Conservation (phyloP, 169 alveolate genomes). For the Plasmodium vinckei region DNA sequence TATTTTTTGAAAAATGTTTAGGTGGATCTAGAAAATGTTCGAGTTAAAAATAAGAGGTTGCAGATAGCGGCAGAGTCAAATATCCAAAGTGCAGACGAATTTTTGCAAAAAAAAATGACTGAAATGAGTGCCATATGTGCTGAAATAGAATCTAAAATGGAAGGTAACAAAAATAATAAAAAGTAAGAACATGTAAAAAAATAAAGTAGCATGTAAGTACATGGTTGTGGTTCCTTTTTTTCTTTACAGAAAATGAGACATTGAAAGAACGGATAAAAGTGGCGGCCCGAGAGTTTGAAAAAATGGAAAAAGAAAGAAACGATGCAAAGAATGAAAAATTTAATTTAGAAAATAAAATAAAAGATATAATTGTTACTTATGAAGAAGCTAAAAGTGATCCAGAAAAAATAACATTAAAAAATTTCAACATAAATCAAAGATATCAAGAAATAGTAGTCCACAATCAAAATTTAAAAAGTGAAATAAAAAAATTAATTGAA, state of each 20-base stretch:
- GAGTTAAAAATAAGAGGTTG: constrained; percentile 43
- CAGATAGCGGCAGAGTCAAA: constrained; percentile 62
- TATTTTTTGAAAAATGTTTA: neutral
- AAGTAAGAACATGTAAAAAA: neutral
- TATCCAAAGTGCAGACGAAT: constrained; percentile 57
- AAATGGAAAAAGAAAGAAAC: constrained; percentile 9
- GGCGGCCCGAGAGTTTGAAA: constrained; percentile 21
- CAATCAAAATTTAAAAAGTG: constrained; percentile 33
- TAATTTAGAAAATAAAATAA: constrained; percentile 25
- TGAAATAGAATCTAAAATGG: constrained; percentile 36
- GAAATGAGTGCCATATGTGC: constrained; percentile 29
- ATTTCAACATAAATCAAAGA: constrained; percentile 54
- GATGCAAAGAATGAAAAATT: constrained; percentile 22
- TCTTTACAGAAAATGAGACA: neutral
- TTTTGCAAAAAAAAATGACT: constrained; percentile 37
- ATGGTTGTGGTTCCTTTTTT: no score
- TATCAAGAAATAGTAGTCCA: constrained; percentile 48
- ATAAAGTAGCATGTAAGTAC: neutral
- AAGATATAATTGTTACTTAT: constrained; percentile 44
- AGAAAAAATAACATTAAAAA: constrained; percentile 39
- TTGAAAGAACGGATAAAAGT: constrained; percentile 25
- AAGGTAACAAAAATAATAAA: constrained; percentile 11
- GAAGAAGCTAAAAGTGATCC: constrained; percentile 57
- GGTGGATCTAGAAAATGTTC: constrained; percentile 28
- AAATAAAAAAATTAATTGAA: constrained; percentile 37